Conservation (phyloP, 2,329 filamentous ascomycete species). For the Epichloe sibirici region DNA sequence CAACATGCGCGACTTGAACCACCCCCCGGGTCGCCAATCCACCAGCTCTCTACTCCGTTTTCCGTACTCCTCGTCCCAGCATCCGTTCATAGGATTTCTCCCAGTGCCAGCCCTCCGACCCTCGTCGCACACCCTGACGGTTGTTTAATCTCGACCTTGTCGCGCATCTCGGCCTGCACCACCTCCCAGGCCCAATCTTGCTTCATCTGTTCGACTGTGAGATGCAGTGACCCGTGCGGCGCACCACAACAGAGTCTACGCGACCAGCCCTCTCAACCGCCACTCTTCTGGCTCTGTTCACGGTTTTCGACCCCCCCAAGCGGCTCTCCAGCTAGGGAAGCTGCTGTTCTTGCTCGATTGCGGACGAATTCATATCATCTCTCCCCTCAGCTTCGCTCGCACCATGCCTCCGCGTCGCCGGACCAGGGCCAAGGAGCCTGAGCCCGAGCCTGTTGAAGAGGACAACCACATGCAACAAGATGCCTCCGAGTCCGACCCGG, state of each 20-base stretch:
- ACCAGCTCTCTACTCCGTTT: not conserved
- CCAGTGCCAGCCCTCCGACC: not conserved
- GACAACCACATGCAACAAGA: slow-evolving; percentile 10
- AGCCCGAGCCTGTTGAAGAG: slow-evolving; percentile 16
- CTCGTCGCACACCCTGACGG: not conserved
- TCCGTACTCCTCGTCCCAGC: not conserved
- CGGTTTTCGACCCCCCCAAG: not conserved
- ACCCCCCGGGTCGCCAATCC: not conserved
- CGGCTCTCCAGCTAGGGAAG: slow-evolving; percentile 1
- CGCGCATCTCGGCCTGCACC: slow-evolving; percentile 2
- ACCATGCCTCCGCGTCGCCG: slow-evolving; percentile 27
- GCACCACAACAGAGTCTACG: slow-evolving; percentile 8
- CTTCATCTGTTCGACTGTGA: slow-evolving; percentile 7
- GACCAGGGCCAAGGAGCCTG: slow-evolving; percentile 20
- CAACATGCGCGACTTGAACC: no score
- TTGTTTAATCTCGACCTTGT: not conserved
- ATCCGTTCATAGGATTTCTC: not conserved
- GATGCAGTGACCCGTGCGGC: slow-evolving; percentile 14
- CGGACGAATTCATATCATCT: slow-evolving; percentile 7
- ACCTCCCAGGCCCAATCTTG: not conserved
- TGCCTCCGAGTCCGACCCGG: slow-evolving; percentile 10
- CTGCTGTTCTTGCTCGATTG: not conserved
- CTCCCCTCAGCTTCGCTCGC: slow-evolving; percentile 9
- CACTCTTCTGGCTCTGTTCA: not conserved
- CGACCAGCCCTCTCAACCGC: slow-evolving; percentile 8